Evolutionary conservation across 257 asterid species (phyloP), one percentile per base, ranked within the genome.

Genomic region (Paraleonurus japonicus): DNA sequence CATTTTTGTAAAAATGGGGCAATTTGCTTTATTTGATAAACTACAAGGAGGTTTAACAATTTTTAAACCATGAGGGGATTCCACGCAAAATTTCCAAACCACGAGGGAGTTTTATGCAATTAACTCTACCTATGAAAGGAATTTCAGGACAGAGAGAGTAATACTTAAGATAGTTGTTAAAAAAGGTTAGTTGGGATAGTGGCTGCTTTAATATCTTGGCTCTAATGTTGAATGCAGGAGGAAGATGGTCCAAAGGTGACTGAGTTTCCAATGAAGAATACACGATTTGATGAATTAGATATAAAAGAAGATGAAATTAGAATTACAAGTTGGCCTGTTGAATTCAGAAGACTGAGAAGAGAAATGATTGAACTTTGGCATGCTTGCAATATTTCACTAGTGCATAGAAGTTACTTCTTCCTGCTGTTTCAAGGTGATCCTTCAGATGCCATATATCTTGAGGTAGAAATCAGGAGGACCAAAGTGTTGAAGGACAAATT

Each of bases 351-450:
- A 50, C 92, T 92, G 27, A 98, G 80, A 75, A 85, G 82, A 63
- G 89, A 92, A 70, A 88, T 95, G 41, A 80, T 92, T 8, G 85
- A 89, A 72, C 96, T 87, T 64, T 95, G 99, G 98, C 81, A 87
- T 54, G 84, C 83, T 78, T 92, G 99, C 85, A 69, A 86, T 59
- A 80, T 88, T 65, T 87, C 97, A 22, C 81, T 95, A 43, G 89
- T 82, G 43, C 98, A 92, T 82, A 82, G 99, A 69, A 85, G 95
- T 69, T 92, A 92, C 78, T 89, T 95, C 81, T 89, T 71, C 85
- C 81, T 88, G 65, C 85, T 89, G 15, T 92, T 92, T 71, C 93
- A 83, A 84, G 97, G 99, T 4, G 98, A 89, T 74, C 88, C 95
- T 13, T 76, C 89, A 15, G 98, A 95, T 37, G 92, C 99, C 50